Conservation (phyloP, 306 rosid genomes). For the peach (Prunus persica) region Prunus_persica_NCBIv2 NC_034009.1:41842501-41843000, state of each 20-base stretch:
- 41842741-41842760: conserved; percentile 34
- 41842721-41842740: conserved; percentile 45
- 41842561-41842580: conserved; percentile 74
- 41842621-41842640: conserved; percentile 83
- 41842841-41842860: conserved; percentile 60
- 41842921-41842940: conserved; percentile 39
- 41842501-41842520: conserved; percentile 52
- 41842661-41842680: conserved; percentile 14
- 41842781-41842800: conserved; percentile 49
- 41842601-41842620: conserved; percentile 69
- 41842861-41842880: conserved; percentile 50
- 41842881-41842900: conserved; percentile 40
- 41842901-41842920: conserved; percentile 44
- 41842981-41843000: conserved; percentile 51
- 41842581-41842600: conserved; percentile 67
- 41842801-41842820: conserved; percentile 48
- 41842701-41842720: conserved; percentile 27
- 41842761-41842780: conserved; percentile 45
- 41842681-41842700: conserved; percentile 27
- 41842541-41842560: conserved; percentile 65
- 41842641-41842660: conserved; percentile 42
- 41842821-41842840: conserved; percentile 49
- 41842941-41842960: conserved; percentile 32
- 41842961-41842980: conserved; percentile 44
- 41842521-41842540: conserved; percentile 28